phyloP scores from a whole-genome alignment of 129 eudicot species.

The Glebionis coronaria region DNA sequence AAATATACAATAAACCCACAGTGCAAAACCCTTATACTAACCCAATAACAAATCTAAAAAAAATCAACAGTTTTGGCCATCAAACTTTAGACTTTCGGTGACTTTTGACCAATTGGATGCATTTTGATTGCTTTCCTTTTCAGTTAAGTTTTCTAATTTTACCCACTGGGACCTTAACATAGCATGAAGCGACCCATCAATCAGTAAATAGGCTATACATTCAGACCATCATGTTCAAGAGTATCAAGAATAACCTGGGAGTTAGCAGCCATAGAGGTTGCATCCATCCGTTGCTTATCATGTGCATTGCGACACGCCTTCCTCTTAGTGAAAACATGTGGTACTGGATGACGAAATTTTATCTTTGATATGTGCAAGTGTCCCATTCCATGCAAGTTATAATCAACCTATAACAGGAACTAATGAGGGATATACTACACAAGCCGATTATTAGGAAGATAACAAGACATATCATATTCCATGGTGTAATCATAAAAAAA shows the following conservation, averaged over 20 bases:
- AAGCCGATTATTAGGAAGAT: neutral
- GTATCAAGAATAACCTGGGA: slow-evolving; percentile 40
- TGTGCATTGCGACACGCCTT: slow-evolving; percentile 29
- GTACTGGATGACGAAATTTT: slow-evolving; percentile 86
- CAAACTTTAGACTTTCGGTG: too few relatives aligned
- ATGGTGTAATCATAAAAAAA: neutral
- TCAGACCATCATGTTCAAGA: slow-evolving; percentile 10
- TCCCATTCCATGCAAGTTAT: slow-evolving; percentile 96
- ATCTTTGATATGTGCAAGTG: slow-evolving; percentile 81
- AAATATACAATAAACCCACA: too few relatives aligned
- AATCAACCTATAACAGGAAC: slow-evolving; percentile 53
- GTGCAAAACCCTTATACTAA: too few relatives aligned
- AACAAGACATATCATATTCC: neutral
- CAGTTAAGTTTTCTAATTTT: too few relatives aligned
- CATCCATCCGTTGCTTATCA: slow-evolving; percentile 24
- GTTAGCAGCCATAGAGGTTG: slow-evolving; percentile 31
- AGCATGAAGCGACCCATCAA: too few relatives aligned
- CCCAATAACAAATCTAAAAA: too few relatives aligned
- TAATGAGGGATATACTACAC: slow-evolving; percentile 10
- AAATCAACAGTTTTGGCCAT: too few relatives aligned
- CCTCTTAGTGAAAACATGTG: slow-evolving; percentile 38
- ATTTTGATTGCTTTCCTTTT: too few relatives aligned
- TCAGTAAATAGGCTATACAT: too few relatives aligned
- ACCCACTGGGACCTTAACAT: too few relatives aligned
- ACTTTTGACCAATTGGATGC: too few relatives aligned